Conservation (phyloP, 257 asterid genomes). For the Solanum arcanum region DNA sequence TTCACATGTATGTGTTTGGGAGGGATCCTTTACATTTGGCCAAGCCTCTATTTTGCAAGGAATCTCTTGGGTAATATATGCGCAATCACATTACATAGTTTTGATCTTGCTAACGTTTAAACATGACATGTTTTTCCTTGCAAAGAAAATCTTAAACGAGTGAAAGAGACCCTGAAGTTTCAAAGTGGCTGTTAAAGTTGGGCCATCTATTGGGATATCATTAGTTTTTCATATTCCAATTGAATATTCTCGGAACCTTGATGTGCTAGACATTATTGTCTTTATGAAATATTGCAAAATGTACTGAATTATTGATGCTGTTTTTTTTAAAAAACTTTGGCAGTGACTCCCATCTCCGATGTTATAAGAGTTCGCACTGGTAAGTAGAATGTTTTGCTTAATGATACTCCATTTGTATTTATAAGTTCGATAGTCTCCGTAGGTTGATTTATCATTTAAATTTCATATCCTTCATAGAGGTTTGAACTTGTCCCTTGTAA, state of each 20-base stretch:
- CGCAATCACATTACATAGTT: not conserved
- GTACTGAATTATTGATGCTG: not conserved
- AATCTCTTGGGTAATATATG: not conserved
- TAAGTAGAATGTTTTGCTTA: slow-evolving; percentile 7
- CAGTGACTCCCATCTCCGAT: slow-evolving; percentile 85
- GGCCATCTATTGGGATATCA: not conserved
- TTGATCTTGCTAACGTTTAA: not conserved
- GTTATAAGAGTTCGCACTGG: slow-evolving; percentile 92
- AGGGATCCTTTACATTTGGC: not conserved
- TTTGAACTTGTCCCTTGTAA: not conserved
- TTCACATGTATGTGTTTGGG: not conserved
- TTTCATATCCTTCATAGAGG: not conserved
- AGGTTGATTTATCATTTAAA: not conserved
- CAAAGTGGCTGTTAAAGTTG: not conserved
- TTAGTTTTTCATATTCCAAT: not conserved
- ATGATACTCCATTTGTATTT: not conserved
- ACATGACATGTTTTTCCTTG: no score
- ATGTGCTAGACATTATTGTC: not conserved
- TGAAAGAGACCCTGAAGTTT: not conserved
- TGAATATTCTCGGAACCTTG: not conserved
- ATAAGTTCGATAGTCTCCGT: not conserved
- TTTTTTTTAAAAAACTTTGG: slow-evolving; percentile 13
- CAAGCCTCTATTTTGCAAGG: not conserved
- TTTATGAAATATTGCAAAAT: not conserved
- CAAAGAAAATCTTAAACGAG: not conserved